Evolutionary conservation across 192 early-diverging fungal genomes (phyloP).

Genomic region (Nowakowskiella sp.): DNA sequence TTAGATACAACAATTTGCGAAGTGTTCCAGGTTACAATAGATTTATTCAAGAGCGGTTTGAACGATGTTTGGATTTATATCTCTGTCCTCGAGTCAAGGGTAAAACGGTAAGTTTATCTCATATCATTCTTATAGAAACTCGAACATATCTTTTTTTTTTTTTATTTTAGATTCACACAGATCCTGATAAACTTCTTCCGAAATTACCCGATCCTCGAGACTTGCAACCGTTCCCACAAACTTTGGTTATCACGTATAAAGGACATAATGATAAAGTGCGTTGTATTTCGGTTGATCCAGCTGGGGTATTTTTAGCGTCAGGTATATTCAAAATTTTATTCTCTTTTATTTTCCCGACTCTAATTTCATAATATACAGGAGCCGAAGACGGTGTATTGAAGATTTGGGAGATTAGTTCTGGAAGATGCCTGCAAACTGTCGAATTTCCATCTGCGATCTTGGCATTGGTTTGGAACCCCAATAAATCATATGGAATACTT

Average conservation of each 20-base stretch:
- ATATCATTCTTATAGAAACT: background rate
- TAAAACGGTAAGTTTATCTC: constrained; percentile 51
- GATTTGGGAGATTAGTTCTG: constrained; percentile 86
- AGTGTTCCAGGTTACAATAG: constrained; percentile 77
- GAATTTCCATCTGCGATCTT: constrained; percentile 60
- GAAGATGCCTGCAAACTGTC: constrained; percentile 76
- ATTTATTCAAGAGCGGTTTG: constrained; percentile 92
- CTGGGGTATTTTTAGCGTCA: constrained; percentile 82
- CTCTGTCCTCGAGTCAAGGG: constrained; percentile 83
- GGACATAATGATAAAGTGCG: constrained; percentile 82
- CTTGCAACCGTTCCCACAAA: constrained; percentile 87
- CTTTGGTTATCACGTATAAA: constrained; percentile 63
- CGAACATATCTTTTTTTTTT: background rate
- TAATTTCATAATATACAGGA: constrained; percentile 23
- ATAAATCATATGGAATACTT: constrained; percentile 63
- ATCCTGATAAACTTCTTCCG: constrained; percentile 88
- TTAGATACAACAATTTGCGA: constrained; percentile 62
- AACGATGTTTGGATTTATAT: constrained; percentile 94
- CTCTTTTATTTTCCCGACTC: background rate
- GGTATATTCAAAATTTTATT: no score
- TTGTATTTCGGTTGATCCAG: constrained; percentile 78
- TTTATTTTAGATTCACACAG: constrained; percentile 60
- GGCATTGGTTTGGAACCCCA: constrained; percentile 86
- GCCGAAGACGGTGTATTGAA: constrained; percentile 83
- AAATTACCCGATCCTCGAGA: constrained; percentile 93